Percentiles rank a stretch among this genome's conserved stretches.
Evolutionary conservation across 805 yeast species (phyloP).

Genomic region (Kockiozyma suomiensis): DNA sequence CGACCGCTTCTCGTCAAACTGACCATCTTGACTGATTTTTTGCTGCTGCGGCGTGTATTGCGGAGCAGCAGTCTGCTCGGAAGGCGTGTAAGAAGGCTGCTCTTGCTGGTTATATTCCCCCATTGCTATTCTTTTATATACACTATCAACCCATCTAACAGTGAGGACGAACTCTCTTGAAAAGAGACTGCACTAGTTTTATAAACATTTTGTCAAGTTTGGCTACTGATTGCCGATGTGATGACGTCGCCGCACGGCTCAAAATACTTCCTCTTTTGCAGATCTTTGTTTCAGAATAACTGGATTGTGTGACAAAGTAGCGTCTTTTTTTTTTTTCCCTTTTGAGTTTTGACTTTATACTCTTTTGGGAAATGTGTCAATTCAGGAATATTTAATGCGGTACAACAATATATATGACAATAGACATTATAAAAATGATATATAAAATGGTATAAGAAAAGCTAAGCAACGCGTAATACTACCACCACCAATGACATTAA

Average conservation of each 20-base stretch:
- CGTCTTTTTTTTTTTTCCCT: too few species aligned
- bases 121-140: not conserved
- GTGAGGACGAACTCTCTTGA: not conserved
- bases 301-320: too few species aligned
- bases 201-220: not conserved
- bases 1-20: slow-evolving; percentile 10
- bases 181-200: too few species aligned
- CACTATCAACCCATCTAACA: not conserved
- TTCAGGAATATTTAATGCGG: too few species aligned
- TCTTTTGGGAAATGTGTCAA: not conserved
- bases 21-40: not conserved
- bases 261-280: not conserved
- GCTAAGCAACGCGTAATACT: too few species aligned
- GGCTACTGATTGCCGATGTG: too few species aligned
- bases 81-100: slow-evolving; percentile 22
- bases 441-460: too few species aligned
- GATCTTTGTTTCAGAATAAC: not conserved
- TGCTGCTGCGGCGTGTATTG: slow-evolving; percentile 20
- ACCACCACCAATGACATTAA: too few species aligned
- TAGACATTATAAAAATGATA: too few species aligned
- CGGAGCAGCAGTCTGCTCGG: slow-evolving; percentile 23
- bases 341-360: not conserved
- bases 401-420: too few species aligned
- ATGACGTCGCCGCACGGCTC: slow-evolving; percentile 5
- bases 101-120: slow-evolving; percentile 3